These are phyloP conservation scores for Pleurotus platypus DNA, from an alignment of 768 basidiomycete genomes.

Conservation along the genomic window DNA sequence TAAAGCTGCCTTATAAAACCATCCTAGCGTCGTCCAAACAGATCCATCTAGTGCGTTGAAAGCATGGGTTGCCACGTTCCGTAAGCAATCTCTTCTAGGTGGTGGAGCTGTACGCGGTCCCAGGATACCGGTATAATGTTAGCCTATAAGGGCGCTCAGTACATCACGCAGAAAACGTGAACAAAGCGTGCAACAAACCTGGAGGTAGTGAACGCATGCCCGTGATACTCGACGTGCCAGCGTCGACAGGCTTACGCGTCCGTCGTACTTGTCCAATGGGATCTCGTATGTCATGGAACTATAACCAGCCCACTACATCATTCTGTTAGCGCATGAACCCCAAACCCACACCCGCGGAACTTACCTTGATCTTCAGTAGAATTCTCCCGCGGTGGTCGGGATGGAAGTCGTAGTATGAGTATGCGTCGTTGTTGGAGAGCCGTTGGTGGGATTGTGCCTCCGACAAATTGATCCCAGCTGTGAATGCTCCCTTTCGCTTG, in stretches of 20 bases:
- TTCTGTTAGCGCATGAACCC: neutral
- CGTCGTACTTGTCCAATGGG: conserved; percentile 64
- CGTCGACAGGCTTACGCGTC: conserved; percentile 62
- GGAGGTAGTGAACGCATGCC: conserved; percentile 72
- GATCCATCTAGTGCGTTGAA: conserved; percentile 32
- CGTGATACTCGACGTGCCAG: conserved; percentile 66
- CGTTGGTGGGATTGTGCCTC: conserved; percentile 66
- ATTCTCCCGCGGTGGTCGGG: conserved; percentile 60
- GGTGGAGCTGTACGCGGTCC: conserved; percentile 67
- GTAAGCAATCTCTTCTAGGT: conserved; percentile 64
- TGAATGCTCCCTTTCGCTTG: conserved; percentile 67
- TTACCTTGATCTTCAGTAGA: conserved; percentile 57
- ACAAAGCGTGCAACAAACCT: conserved; percentile 36
- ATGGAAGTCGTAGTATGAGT: conserved; percentile 60
- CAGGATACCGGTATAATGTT: conserved; percentile 68
- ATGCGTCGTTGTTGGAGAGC: conserved; percentile 60
- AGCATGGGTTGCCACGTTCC: conserved; percentile 77
- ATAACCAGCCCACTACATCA: conserved; percentile 64
- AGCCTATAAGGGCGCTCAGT: conserved; percentile 35
- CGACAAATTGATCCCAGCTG: conserved; percentile 60
- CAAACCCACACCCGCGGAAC: conserved; percentile 15
- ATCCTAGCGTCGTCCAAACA: neutral
- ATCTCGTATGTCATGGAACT: conserved; percentile 70
- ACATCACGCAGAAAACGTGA: conserved; percentile 4
- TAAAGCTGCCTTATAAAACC: neutral